phyloP scores from a whole-genome alignment of 2,329 filamentous ascomycete species.

The Incumbomyces delicatus region DNA sequence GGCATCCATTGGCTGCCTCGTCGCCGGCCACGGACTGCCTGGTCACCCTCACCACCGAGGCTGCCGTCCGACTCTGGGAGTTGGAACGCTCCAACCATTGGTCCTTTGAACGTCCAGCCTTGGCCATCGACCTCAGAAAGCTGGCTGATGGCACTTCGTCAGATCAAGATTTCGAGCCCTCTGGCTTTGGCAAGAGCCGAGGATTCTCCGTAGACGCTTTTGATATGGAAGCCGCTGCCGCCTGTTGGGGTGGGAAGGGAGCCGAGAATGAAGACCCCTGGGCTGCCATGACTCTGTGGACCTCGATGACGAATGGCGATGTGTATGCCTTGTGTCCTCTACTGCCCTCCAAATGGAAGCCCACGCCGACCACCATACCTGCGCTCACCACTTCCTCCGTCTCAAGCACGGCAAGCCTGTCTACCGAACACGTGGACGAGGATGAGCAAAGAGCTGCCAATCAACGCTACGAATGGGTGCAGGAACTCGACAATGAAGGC shows the following conservation, averaged over 20 bases:
- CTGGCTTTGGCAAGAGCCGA: constrained; percentile 62
- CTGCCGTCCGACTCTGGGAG: constrained; percentile 84
- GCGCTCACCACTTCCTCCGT: constrained; percentile 76
- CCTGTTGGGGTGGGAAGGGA: constrained; percentile 70
- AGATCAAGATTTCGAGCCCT: constrained; percentile 74
- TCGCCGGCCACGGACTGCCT: constrained; percentile 60
- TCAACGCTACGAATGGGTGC: constrained; percentile 52
- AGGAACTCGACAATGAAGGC: constrained; percentile 46
- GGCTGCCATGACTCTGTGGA: constrained; percentile 93
- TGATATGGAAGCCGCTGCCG: constrained; percentile 88
- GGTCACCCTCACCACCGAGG: constrained; percentile 80
- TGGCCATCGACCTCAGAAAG: constrained; percentile 82
- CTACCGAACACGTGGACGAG: constrained; percentile 31
- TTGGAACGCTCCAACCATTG: constrained; percentile 72
- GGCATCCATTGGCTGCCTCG: constrained; percentile 78
- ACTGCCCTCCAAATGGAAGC: constrained; percentile 76
- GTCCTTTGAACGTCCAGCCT: constrained; percentile 73
- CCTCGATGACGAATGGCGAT: constrained; percentile 90
- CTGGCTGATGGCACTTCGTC: constrained; percentile 72
- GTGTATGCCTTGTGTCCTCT: constrained; percentile 89
- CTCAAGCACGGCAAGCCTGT: constrained; percentile 49
- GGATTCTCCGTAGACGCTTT: constrained; percentile 81
- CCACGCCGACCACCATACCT: constrained; percentile 64
- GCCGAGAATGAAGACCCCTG: constrained; percentile 56
- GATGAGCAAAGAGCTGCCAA: constrained; percentile 39